Conservation (phyloP, 2,329 filamentous ascomycete genomes). For the Chaetomium sp. region DNA sequence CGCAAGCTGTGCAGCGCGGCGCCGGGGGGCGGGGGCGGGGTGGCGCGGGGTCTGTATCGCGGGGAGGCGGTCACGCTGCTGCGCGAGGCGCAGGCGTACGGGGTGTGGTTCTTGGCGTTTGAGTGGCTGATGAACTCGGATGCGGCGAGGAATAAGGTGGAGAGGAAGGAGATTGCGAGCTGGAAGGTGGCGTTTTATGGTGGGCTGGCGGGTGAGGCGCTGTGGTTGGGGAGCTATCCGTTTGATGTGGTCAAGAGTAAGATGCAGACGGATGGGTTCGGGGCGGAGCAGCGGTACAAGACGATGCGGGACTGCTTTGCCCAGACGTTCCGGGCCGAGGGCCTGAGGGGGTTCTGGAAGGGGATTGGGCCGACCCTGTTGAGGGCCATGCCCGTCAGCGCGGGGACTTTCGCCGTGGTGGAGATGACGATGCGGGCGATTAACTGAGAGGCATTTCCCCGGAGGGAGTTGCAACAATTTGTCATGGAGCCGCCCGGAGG, state of each 20-base stretch:
- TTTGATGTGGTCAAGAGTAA: slow-evolving; percentile 99
- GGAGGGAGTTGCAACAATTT: background rate
- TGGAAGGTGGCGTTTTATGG: slow-evolving; percentile 92
- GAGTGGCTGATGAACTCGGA: slow-evolving; percentile 96
- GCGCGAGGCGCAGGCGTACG: slow-evolving; percentile 92
- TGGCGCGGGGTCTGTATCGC: slow-evolving; percentile 77
- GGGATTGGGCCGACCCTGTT: slow-evolving; percentile 87
- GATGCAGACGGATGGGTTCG: slow-evolving; percentile 98
- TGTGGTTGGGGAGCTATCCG: slow-evolving; percentile 93
- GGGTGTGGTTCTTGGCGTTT: slow-evolving; percentile 91
- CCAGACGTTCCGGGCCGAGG: slow-evolving; percentile 77
- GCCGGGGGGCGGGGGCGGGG: slow-evolving; percentile 52
- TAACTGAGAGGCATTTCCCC: slow-evolving; percentile 39
- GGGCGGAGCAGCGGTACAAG: slow-evolving; percentile 67
- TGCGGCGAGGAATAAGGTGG: slow-evolving; percentile 72
- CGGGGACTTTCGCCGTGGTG: slow-evolving; percentile 91
- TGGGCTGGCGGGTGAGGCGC: slow-evolving; percentile 86
- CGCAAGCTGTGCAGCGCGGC: slow-evolving; percentile 68
- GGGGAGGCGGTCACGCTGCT: slow-evolving; percentile 83
- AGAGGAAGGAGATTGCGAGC: slow-evolving; percentile 75
- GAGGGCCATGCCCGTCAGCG: slow-evolving; percentile 95
- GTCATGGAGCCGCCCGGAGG: background rate
- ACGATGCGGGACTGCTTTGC: slow-evolving; percentile 88
- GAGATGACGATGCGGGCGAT: slow-evolving; percentile 68
- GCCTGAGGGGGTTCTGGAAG: slow-evolving; percentile 87